Conservation (phyloP, 1,284 basidiomycete genomes). For the Peniophora sp. region DNA sequence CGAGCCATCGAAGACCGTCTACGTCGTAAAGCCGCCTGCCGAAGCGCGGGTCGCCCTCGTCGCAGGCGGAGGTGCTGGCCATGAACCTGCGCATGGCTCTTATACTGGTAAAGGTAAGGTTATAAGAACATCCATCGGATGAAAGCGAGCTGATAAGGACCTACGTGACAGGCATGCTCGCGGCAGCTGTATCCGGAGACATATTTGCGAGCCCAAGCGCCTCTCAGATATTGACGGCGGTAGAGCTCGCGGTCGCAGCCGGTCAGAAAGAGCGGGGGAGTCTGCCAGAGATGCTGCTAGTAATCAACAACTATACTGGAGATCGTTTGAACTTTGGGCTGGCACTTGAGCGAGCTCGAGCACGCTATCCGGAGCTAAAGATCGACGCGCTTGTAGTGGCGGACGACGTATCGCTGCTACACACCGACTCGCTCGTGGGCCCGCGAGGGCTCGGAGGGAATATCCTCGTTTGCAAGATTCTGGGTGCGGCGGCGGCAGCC, state of each 20-base stretch:
- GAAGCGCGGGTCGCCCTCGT: slow-evolving; percentile 42
- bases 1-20: slow-evolving; percentile 29
- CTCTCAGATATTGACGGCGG: slow-evolving; percentile 44
- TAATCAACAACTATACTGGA: slow-evolving; percentile 45
- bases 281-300: slow-evolving; percentile 26
- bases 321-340: slow-evolving; percentile 68
- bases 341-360: slow-evolving; percentile 51
- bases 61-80: slow-evolving; percentile 62
- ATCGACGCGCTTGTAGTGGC: slow-evolving; percentile 55
- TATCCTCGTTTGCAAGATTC: slow-evolving; percentile 63
- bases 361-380: slow-evolving; percentile 26
- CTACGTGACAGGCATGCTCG: slow-evolving; percentile 38
- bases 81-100: slow-evolving; percentile 62
- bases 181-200: slow-evolving; percentile 45
- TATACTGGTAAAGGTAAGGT: slow-evolving; percentile 33
- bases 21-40: slow-evolving; percentile 23
- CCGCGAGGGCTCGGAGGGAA: slow-evolving; percentile 56
- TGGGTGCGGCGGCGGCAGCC: slow-evolving; percentile 45
- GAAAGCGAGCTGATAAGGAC: too few species aligned
- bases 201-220: slow-evolving; percentile 32
- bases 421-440: slow-evolving; percentile 33
- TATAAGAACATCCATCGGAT: too few species aligned
- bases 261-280: neutral
- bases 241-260: slow-evolving; percentile 35
- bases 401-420: slow-evolving; percentile 56